phyloP scores from a whole-genome alignment of 148 eudicot species.

The Polygonum aviculare region DNA sequence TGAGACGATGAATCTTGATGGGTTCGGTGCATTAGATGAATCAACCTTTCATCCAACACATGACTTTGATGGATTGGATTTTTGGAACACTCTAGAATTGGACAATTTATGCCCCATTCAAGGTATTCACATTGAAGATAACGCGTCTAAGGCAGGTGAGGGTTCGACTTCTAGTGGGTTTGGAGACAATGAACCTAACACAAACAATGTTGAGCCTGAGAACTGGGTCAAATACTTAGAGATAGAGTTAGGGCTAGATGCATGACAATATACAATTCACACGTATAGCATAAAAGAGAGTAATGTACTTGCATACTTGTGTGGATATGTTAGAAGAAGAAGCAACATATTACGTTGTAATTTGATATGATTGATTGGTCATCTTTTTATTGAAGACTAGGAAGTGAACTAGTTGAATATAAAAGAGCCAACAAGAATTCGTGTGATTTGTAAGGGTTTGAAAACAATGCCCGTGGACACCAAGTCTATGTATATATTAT shows the following conservation, averaged over 20 bases:
- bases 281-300: neutral
- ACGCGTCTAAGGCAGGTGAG: neutral
- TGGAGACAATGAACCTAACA: neutral
- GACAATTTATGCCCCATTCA: neutral
- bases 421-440: no score
- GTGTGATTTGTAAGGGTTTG: no score
- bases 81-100: neutral
- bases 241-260: slow-evolving; percentile 8
- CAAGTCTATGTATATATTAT: no score
- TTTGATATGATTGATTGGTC: neutral
- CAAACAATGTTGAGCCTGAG: neutral
- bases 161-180: neutral
- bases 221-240: slow-evolving; percentile 2
- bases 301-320: neutral
- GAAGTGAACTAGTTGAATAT: no score
- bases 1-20: neutral
- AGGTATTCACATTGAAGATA: neutral
- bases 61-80: neutral
- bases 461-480: no score
- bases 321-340: neutral
- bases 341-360: neutral
- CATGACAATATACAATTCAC: neutral
- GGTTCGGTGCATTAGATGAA: neutral
- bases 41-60: neutral
- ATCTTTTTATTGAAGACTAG: no score